Percentiles rank a stretch among this genome's conserved stretches.
Conservation (phyloP, 768 basidiomycete species). For the Leucosporidium scottii region DNA sequence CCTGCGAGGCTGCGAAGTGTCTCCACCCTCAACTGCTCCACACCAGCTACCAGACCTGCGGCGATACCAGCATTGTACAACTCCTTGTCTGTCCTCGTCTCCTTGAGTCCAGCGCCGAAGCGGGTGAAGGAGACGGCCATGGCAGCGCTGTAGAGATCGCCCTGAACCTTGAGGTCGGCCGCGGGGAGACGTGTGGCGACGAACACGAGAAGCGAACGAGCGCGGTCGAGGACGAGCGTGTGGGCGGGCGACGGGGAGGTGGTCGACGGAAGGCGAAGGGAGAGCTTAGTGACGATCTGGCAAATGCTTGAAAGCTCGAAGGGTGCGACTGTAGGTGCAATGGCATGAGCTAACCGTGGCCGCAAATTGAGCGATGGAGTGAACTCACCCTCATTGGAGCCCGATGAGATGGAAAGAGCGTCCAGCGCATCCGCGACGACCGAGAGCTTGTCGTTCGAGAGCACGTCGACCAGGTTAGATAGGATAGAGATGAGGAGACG, state of each 20-base stretch:
- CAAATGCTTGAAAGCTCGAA: neutral
- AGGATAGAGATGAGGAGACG: constrained; percentile 8
- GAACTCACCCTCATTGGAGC: constrained; percentile 13
- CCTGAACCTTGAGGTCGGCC: neutral
- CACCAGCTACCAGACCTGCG: constrained; percentile 11
- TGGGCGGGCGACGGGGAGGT: neutral
- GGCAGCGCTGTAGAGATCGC: constrained; percentile 10
- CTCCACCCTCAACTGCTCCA: constrained; percentile 11
- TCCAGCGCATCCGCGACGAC: constrained; percentile 25
- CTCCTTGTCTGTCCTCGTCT: constrained; percentile 6
- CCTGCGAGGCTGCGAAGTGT: constrained; percentile 1
- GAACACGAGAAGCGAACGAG: neutral
- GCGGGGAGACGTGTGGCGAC: constrained; percentile 6
- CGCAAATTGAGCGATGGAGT: neutral
- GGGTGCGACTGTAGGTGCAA: neutral
- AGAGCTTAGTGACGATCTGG: neutral
- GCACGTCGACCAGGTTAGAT: constrained; percentile 6
- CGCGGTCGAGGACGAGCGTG: neutral
- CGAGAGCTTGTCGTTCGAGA: constrained; percentile 22
- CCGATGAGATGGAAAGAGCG: constrained; percentile 5
- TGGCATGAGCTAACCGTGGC: neutral
- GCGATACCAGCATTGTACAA: constrained; percentile 7
- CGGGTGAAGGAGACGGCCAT: constrained; percentile 13
- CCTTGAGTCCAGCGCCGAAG: constrained; percentile 2
- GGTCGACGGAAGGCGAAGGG: constrained; percentile 1